A percentile compares a stretch with the other conserved stretches of the same genome.
Conservation (phyloP, 2,329 filamentous ascomycete species). For the Sordariomycetes sp. region DNA sequence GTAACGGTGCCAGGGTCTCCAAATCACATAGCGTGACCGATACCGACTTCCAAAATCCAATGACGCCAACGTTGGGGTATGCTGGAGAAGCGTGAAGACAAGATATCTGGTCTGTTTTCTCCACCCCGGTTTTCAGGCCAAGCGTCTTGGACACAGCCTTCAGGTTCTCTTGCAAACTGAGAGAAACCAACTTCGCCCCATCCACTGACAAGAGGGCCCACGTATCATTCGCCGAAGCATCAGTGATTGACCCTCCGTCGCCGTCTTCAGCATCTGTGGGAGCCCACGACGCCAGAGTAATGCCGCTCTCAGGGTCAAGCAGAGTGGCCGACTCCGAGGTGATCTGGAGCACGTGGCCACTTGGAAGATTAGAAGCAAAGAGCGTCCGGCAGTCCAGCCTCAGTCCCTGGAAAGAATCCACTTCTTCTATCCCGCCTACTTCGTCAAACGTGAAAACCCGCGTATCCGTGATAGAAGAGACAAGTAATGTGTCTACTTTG, state of each 20-base stretch:
- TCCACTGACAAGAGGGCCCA: conserved; percentile 63
- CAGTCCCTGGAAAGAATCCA: conserved; percentile 63
- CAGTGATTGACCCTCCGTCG: conserved; percentile 45
- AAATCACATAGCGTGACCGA: conserved; percentile 63
- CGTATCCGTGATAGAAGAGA: conserved; percentile 75
- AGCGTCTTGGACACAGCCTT: conserved; percentile 36
- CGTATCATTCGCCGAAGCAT: conserved; percentile 59
- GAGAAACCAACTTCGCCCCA: conserved; percentile 57
- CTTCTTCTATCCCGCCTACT: conserved; percentile 72
- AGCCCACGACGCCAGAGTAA: conserved; percentile 45
- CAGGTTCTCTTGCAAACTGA: conserved; percentile 49
- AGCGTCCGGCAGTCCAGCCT: conserved; percentile 59
- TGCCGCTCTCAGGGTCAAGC: conserved; percentile 43
- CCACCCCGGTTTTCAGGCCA: conserved; percentile 34
- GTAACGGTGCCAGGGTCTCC: conserved; percentile 48
- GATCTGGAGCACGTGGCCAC: conserved; percentile 59
- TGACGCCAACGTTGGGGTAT: conserved; percentile 53
- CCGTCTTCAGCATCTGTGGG: conserved; percentile 26
- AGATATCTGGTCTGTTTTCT: conserved; percentile 58
- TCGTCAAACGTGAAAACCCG: conserved; percentile 65
- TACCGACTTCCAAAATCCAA: conserved; percentile 82
- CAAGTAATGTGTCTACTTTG: conserved; percentile 57
- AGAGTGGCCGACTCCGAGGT: conserved; percentile 52
- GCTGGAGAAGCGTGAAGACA: conserved; percentile 64
- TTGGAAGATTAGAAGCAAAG: conserved; percentile 50